phyloP scores from a whole-genome alignment of 495 filamentous ascomycete species.

The Penicillium atrosanguineum region DNA sequence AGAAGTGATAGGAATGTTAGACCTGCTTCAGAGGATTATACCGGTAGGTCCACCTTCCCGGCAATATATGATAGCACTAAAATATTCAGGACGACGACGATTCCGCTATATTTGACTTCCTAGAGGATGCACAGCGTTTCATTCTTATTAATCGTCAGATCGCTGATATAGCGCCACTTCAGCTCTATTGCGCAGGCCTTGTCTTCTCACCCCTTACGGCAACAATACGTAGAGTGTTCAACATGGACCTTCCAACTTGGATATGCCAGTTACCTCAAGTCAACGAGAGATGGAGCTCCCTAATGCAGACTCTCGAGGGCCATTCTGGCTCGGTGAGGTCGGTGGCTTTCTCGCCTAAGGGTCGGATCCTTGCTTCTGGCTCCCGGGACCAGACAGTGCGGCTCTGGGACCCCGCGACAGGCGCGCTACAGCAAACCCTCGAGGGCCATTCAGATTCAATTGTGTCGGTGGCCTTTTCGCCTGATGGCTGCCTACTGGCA shows the following conservation, averaged over 20 bases:
- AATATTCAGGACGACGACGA: background rate
- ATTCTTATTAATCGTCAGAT: slow-evolving; percentile 22
- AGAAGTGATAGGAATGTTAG: background rate
- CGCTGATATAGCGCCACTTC: slow-evolving; percentile 21
- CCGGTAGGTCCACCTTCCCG: background rate
- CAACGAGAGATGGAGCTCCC: slow-evolving; percentile 10
- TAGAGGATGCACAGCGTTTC: slow-evolving; percentile 37
- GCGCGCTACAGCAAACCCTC: background rate
- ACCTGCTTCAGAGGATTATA: background rate
- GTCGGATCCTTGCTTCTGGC: slow-evolving; percentile 14
- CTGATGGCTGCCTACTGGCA: slow-evolving; percentile 22
- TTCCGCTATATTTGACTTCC: slow-evolving; percentile 10
- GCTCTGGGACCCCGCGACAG: slow-evolving; percentile 24
- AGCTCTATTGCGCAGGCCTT: slow-evolving; percentile 14
- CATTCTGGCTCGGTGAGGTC: slow-evolving; percentile 8
- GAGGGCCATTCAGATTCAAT: background rate
- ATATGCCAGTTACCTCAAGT: slow-evolving; percentile 1
- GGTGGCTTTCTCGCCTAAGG: slow-evolving; percentile 25
- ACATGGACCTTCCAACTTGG: background rate
- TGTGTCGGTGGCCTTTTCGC: background rate
- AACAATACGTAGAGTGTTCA: slow-evolving; percentile 15
- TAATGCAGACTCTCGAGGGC: slow-evolving; percentile 23
- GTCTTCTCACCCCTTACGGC: slow-evolving; percentile 31
- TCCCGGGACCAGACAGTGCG: slow-evolving; percentile 19
- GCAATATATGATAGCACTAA: background rate